Conservation (phyloP, 768 basidiomycete genomes). For the Suillus cothurnatus region DNA sequence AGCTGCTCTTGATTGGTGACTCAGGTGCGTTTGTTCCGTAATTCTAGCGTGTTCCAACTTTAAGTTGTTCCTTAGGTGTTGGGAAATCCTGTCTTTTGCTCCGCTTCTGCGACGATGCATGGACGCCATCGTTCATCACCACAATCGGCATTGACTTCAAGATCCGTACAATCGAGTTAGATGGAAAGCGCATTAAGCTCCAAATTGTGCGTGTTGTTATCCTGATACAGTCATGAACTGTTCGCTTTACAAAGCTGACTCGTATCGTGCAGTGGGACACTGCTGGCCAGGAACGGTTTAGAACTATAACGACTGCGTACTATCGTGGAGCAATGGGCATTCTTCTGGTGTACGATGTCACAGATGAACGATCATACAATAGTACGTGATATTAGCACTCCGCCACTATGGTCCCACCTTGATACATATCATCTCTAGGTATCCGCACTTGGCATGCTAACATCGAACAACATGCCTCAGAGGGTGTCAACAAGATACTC, state of each 20-base stretch:
- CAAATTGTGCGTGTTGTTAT: slow-evolving; percentile 68
- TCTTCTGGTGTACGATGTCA: slow-evolving; percentile 97
- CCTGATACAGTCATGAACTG: not conserved
- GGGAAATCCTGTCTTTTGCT: slow-evolving; percentile 96
- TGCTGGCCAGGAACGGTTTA: slow-evolving; percentile 97
- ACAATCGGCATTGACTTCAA: slow-evolving; percentile 99
- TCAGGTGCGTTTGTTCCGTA: slow-evolving; percentile 57
- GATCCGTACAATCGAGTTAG: slow-evolving; percentile 98
- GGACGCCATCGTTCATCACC: slow-evolving; percentile 99
- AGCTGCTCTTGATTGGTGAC: slow-evolving; percentile 96
- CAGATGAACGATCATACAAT: slow-evolving; percentile 92
- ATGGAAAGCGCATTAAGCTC: slow-evolving; percentile 98
- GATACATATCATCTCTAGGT: slow-evolving; percentile 50
- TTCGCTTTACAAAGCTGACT: not conserved
- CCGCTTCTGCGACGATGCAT: slow-evolving; percentile 98
- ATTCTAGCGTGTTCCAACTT: slow-evolving; percentile 10
- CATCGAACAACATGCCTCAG: slow-evolving; percentile 98
- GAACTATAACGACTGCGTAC: slow-evolving; percentile 98
- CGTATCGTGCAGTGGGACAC: slow-evolving; percentile 84
- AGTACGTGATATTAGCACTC: slow-evolving; percentile 62
- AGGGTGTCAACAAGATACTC: slow-evolving; percentile 98
- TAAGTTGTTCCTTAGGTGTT: slow-evolving; percentile 58
- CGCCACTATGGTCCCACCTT: slow-evolving; percentile 10
- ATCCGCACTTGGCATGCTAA: slow-evolving; percentile 98
- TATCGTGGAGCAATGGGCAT: slow-evolving; percentile 99